These are phyloP conservation scores for Cryptococcus deneoformans DNA, from an alignment of 1,284 basidiomycete species.

Conservation along the genomic window DNA sequence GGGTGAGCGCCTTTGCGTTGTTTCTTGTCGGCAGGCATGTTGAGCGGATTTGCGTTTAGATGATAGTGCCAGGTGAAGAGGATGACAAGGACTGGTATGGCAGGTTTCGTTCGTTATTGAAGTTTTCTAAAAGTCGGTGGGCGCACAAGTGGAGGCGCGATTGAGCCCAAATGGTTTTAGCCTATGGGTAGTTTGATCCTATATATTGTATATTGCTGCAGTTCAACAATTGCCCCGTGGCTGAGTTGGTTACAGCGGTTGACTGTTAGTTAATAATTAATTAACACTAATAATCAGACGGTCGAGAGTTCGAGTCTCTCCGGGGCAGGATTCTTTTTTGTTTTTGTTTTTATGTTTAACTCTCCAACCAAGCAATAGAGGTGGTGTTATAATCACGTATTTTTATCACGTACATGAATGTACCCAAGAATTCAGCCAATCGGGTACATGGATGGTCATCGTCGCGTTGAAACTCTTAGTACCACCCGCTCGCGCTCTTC, in stretches of 20 bases:
- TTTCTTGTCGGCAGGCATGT: slow-evolving; percentile 9
- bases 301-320: neutral
- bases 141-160: neutral
- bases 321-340: neutral
- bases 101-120: neutral
- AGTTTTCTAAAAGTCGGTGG: neutral
- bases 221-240: too few species aligned
- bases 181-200: too few species aligned
- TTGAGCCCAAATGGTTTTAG: neutral
- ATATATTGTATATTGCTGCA: too few species aligned
- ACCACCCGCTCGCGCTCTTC: too few species aligned
- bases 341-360: neutral
- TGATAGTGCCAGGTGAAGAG: neutral
- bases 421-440: too few species aligned
- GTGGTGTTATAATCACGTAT: too few species aligned
- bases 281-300: neutral
- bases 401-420: too few species aligned
- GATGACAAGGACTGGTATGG: neutral
- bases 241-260: too few species aligned
- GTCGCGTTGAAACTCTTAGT: too few species aligned
- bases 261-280: neutral
- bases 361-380: too few species aligned
- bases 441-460: too few species aligned
- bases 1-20: slow-evolving; percentile 3
- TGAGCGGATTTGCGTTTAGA: neutral